Evolutionary conservation across 1,139 yeast genomes (phyloP), one percentile per base, ranked within the genome.

Genomic region (Tardiomyces depauwii): DNA sequence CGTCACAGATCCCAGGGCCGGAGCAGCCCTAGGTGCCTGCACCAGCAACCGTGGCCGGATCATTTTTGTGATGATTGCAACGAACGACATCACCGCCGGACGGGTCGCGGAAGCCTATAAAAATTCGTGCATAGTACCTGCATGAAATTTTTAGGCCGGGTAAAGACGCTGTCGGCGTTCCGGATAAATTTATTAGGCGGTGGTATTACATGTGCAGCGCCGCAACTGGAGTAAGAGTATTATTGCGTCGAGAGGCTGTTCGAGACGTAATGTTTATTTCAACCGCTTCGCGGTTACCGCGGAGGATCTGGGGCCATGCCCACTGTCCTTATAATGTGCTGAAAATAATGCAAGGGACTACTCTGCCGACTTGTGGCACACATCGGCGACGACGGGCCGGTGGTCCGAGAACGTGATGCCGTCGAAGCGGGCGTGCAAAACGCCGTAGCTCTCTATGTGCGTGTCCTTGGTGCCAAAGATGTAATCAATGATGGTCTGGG

Each of bases 371-470:
- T 13, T 18, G 21, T 40, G 18, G 28, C 16, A 46, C 13, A 68
- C 61, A 50, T 76, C 79, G 2, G 73, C 76, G 25, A 74, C 70
- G 21, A 76, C 57, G 0, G 81, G 82, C 43, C 81, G 65, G 56
- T 76, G 81, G 53, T 76, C 80, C 55, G 78, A 73, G 57, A 72
- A 67, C 48, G 67, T 71, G 16, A 61, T 56, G 2, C 72, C 36
- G 16, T 30, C 73, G 45, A 63, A 75, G 48, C 67, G 65, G 18
- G 76, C 70, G 49, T 72, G 77, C 38, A 75, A 60, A 50, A 77
- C 67, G 2, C 71, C 80, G 58, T 65, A 74, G 10, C 66, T 62
- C 18, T 54, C 52, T 1, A 62, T 64, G 16, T 56, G 57, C 2
- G 65, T 53, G 16, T 59, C 58, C n/a, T 53, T 51, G 13, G 73